Evolutionary conservation across 345 rosid species (phyloP).

Genomic region (Bruguiera sexangula): DNA sequence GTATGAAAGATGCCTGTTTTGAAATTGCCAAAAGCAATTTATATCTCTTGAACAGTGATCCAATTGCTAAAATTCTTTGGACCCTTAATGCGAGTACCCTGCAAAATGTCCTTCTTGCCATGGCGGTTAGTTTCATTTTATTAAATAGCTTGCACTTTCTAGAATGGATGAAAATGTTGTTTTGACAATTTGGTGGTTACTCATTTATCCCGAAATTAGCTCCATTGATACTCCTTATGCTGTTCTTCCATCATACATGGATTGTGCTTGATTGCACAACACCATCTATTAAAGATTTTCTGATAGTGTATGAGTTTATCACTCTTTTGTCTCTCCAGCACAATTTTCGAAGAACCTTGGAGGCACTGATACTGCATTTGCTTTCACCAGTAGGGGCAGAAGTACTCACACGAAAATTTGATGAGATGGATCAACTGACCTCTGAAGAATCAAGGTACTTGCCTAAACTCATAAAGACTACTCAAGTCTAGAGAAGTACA

Average conservation of each 20-base stretch:
- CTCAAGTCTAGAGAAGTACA: slow-evolving; percentile 2
- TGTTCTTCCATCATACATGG: slow-evolving; percentile 1
- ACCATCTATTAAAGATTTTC: slow-evolving; percentile 7
- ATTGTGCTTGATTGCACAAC: not conserved
- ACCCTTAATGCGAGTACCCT: slow-evolving; percentile 48
- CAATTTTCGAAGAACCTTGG: slow-evolving; percentile 83
- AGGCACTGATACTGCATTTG: slow-evolving; percentile 76
- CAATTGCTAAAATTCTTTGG: slow-evolving; percentile 67
- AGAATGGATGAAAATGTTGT: slow-evolving; percentile 10
- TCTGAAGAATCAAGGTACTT: slow-evolving; percentile 62
- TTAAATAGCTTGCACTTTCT: slow-evolving; percentile 8
- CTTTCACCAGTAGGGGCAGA: slow-evolving; percentile 84
- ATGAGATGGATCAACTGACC: slow-evolving; percentile 60
- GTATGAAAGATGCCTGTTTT: slow-evolving; percentile 22
- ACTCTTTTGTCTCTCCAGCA: slow-evolving; percentile 44
- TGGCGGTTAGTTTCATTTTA: slow-evolving; percentile 54
- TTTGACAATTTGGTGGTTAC: not conserved
- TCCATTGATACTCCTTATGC: not conserved
- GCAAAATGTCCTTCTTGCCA: slow-evolving; percentile 54
- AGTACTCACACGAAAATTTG: slow-evolving; percentile 75
- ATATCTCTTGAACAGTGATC: slow-evolving; percentile 60
- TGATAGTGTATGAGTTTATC: not conserved
- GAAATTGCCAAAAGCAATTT: slow-evolving; percentile 21
- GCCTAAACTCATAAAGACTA: not conserved
- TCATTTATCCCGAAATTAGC: not conserved